Conservation (phyloP, 2,329 filamentous ascomycete species). For the Coniochaeta sp. region DNA sequence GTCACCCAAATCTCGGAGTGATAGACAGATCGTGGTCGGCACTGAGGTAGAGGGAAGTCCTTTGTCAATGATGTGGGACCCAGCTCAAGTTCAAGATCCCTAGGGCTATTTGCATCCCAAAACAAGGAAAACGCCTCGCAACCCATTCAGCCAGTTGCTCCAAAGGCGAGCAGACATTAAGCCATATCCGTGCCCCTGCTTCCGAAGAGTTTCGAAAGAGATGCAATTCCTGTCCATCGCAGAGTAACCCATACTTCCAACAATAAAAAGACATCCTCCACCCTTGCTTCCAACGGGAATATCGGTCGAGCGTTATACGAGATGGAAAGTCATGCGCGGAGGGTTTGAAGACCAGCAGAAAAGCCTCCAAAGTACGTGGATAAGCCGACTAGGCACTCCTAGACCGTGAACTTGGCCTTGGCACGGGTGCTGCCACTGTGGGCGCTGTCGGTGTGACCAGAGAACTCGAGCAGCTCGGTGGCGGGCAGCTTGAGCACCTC, state of each 20-base stretch:
- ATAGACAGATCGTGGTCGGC: background rate
- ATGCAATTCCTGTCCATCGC: background rate
- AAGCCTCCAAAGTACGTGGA: background rate
- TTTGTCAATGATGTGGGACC: background rate
- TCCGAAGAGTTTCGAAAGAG: background rate
- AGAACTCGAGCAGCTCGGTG: conserved; percentile 82
- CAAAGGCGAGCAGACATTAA: background rate
- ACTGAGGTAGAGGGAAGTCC: background rate
- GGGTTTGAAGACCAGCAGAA: background rate
- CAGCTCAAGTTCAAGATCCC: background rate
- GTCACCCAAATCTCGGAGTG: background rate
- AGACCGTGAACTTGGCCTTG: conserved; percentile 88
- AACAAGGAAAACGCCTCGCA: conserved; percentile 2
- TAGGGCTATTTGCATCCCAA: background rate
- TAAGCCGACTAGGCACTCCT: conserved; percentile 22
- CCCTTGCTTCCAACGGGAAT: background rate
- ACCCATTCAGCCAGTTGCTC: background rate
- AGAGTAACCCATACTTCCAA: background rate
- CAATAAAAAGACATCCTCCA: background rate
- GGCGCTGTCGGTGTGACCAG: conserved; percentile 89
- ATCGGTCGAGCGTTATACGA: background rate
- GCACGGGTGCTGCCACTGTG: conserved; percentile 90
- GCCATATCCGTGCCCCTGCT: background rate
- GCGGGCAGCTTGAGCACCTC: conserved; percentile 74
- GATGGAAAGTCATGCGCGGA: background rate